Conservation (phyloP, 768 basidiomycete genomes). For the Phanerochaete sordida region DNA sequence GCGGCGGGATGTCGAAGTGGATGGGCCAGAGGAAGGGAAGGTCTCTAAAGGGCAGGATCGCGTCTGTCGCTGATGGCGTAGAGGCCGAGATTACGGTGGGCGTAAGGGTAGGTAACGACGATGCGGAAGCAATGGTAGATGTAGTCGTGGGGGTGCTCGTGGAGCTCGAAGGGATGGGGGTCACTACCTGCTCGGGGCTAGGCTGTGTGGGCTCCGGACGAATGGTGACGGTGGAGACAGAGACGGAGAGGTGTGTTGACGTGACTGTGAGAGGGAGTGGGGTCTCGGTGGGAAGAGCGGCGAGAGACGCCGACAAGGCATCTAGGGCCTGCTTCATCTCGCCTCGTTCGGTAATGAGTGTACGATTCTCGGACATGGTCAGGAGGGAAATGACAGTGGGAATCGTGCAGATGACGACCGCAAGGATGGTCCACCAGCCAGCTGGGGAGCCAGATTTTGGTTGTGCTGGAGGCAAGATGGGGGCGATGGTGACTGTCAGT, state of each 20-base stretch:
- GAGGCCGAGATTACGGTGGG: background rate
- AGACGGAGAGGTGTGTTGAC: conserved; percentile 6
- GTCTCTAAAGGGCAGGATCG: conserved; percentile 23
- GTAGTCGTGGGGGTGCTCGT: background rate
- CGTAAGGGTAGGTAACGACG: background rate
- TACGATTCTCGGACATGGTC: conserved; percentile 17
- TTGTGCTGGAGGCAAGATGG: conserved; percentile 1
- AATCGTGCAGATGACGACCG: background rate
- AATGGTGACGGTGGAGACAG: conserved; percentile 10
- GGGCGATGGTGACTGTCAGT: conserved; percentile 34
- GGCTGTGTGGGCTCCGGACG: conserved; percentile 7
- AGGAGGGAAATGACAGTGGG: conserved; percentile 25
- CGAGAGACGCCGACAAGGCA: conserved; percentile 8
- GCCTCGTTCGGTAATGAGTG: background rate
- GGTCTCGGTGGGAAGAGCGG: conserved; percentile 16
- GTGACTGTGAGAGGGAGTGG: conserved; percentile 35
- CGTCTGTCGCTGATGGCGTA: background rate
- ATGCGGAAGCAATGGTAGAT: background rate
- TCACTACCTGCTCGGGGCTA: background rate
- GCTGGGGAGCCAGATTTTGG: background rate
- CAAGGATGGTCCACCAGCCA: background rate
- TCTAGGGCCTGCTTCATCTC: background rate
- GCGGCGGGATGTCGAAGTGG: conserved; percentile 18
- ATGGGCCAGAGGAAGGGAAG: conserved; percentile 26
- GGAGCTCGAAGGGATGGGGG: background rate